Conservation (phyloP, 208 protist genomes). For the Lotmaria passim region DNA sequence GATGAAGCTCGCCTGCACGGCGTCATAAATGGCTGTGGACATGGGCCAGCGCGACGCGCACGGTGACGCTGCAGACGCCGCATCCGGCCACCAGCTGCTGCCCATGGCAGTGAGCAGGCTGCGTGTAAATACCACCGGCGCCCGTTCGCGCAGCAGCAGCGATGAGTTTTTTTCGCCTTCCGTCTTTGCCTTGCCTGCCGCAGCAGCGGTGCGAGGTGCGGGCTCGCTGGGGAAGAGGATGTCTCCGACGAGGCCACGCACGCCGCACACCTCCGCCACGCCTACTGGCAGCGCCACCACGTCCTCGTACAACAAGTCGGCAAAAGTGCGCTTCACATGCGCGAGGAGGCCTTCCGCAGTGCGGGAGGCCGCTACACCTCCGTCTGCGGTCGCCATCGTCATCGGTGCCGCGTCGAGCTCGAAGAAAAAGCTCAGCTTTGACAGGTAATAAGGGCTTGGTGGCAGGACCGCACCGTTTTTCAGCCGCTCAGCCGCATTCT, state of each 20-base stretch:
- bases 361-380: not conserved
- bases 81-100: conserved; percentile 9
- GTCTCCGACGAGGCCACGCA: conserved; percentile 59
- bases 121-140: conserved; percentile 7
- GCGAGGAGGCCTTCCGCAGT: not conserved
- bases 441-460: not conserved
- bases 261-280: conserved; percentile 50
- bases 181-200: no score
- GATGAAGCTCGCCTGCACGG: conserved; percentile 22
- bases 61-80: not conserved
- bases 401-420: conserved; percentile 16
- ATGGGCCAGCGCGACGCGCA: conserved; percentile 18
- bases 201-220: conserved; percentile 5
- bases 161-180: no score
- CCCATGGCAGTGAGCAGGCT: conserved; percentile 25
- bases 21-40: conserved; percentile 12
- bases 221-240: conserved; percentile 32
- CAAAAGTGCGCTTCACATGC: conserved; percentile 6
- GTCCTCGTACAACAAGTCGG: conserved; percentile 38
- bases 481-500: no score
- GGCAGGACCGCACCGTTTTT: conserved; percentile 1
- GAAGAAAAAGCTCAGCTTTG: conserved; percentile 29
- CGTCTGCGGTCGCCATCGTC: no score
- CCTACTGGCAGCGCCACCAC: conserved; percentile 49
- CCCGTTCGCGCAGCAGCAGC: not conserved